Percentiles rank a stretch among this genome's conserved stretches.
phyloP scores from a whole-genome alignment of 495 filamentous ascomycete species.

The Neurospora cerealis region DNA sequence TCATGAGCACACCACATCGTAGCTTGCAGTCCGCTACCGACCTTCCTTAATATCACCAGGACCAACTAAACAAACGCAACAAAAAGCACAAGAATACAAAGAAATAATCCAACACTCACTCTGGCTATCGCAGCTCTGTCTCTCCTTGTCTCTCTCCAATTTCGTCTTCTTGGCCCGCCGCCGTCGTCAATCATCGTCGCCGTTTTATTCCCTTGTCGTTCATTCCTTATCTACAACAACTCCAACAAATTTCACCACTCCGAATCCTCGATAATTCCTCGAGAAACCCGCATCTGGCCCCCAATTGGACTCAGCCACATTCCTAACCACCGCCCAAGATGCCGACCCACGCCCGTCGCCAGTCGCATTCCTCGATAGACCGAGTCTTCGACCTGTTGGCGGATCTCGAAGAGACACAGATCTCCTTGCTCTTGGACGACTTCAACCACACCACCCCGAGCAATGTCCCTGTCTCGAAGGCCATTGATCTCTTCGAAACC shows the following conservation, averaged over 20 bases:
- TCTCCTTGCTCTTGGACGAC: conserved; percentile 25
- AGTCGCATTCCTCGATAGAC: conserved; percentile 28
- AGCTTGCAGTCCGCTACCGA: not conserved
- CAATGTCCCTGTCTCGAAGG: conserved; percentile 28
- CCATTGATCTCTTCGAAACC: conserved; percentile 25
- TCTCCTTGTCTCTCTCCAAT: not conserved
- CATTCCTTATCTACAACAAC: not conserved
- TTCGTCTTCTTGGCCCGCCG: not conserved
- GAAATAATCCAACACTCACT: not conserved
- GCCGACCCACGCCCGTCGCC: conserved; percentile 22
- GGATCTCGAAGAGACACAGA: conserved; percentile 26
- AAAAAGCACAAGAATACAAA: not conserved
- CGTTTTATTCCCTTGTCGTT: not conserved
- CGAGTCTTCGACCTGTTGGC: conserved; percentile 29
- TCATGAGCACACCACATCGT: not conserved
- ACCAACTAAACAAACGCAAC: not conserved
- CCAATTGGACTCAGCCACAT: not conserved
- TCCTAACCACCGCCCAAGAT: conserved; percentile 11
- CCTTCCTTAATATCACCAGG: not conserved
- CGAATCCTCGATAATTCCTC: not conserved
- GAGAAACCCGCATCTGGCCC: not conserved
- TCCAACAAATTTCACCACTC: not conserved
- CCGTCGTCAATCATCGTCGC: not conserved
- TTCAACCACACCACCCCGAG: conserved; percentile 28
- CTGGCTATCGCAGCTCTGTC: not conserved